Conservation (phyloP, 73 alveolate genomes). For the Effrenium voratum region DNA sequence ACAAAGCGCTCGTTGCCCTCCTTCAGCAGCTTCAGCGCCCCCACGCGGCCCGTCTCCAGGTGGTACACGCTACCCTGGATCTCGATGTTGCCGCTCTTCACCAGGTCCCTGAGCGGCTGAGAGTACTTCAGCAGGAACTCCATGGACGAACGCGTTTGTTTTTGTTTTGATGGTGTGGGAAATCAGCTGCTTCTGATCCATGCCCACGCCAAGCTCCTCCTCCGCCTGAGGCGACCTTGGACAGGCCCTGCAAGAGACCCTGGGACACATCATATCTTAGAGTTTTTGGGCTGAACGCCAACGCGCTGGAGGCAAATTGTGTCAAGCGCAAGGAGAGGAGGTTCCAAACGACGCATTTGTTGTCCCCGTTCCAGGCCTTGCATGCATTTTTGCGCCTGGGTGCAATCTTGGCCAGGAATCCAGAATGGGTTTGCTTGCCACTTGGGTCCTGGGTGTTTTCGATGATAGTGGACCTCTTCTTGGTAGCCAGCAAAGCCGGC, state of each 20-base stretch:
- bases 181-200: background rate
- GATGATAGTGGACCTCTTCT: too few relatives aligned
- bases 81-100: slow-evolving; percentile 31
- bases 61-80: slow-evolving; percentile 54
- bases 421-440: too few relatives aligned
- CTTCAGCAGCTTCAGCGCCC: background rate
- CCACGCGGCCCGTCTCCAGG: slow-evolving; percentile 49
- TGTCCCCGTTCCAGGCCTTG: too few relatives aligned
- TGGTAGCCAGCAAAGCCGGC: too few relatives aligned
- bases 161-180: background rate
- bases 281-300: too few relatives aligned
- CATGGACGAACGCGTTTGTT: slow-evolving; percentile 4
- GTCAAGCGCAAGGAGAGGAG: too few relatives aligned
- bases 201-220: background rate
- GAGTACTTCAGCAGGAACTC: slow-evolving; percentile 41
- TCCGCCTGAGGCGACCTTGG: background rate
- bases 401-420: too few relatives aligned
- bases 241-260: slow-evolving; percentile 22
- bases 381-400: too few relatives aligned
- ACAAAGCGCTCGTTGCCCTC: slow-evolving; percentile 36
- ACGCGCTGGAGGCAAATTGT: too few relatives aligned
- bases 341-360: too few relatives aligned
- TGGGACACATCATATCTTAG: too few relatives aligned
- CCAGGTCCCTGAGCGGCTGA: background rate
- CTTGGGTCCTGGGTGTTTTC: too few relatives aligned